These are phyloP conservation scores for Physcia stellaris DNA, from an alignment of 495 filamentous ascomycete species.

Conservation along the genomic window DNA sequence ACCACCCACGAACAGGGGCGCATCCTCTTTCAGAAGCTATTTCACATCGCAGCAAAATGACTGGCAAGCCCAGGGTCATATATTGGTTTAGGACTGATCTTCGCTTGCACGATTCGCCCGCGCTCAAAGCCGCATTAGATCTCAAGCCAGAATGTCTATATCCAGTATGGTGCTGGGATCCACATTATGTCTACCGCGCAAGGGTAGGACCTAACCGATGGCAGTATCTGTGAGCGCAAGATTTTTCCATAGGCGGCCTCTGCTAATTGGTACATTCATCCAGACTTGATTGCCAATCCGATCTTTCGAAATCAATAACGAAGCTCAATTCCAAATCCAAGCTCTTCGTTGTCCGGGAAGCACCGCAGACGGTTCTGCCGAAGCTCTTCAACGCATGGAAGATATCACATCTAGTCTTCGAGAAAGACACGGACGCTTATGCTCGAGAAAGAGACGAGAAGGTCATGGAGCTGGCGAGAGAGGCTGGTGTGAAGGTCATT, in stretches of 20 bases:
- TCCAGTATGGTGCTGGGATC: conserved; percentile 59
- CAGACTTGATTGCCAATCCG: conserved; percentile 49
- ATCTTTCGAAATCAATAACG: conserved; percentile 46
- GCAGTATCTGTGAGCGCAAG: conserved; percentile 38
- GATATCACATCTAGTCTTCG: conserved; percentile 57
- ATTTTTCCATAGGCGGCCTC: not conserved
- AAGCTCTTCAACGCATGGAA: conserved; percentile 57
- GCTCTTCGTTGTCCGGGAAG: conserved; percentile 53
- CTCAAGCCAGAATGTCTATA: conserved; percentile 48
- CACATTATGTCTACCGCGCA: conserved; percentile 57
- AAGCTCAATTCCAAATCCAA: conserved; percentile 50
- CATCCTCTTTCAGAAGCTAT: too few species aligned
- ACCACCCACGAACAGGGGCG: too few species aligned
- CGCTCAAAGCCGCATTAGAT: conserved; percentile 47
- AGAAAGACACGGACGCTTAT: conserved; percentile 61
- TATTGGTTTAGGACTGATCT: conserved; percentile 67
- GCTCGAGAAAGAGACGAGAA: conserved; percentile 42
- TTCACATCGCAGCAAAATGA: conserved; percentile 7
- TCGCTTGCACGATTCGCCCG: conserved; percentile 57
- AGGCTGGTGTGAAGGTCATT: conserved; percentile 51
- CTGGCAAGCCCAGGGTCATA: conserved; percentile 41
- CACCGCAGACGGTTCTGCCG: conserved; percentile 48
- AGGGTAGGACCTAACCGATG: conserved; percentile 52
- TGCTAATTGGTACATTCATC: not conserved
- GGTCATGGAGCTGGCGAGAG: conserved; percentile 38